Percentiles rank a stretch among this genome's conserved stretches.
Conservation (phyloP, 306 rosid genomes). For the Glycine soja region DNA sequence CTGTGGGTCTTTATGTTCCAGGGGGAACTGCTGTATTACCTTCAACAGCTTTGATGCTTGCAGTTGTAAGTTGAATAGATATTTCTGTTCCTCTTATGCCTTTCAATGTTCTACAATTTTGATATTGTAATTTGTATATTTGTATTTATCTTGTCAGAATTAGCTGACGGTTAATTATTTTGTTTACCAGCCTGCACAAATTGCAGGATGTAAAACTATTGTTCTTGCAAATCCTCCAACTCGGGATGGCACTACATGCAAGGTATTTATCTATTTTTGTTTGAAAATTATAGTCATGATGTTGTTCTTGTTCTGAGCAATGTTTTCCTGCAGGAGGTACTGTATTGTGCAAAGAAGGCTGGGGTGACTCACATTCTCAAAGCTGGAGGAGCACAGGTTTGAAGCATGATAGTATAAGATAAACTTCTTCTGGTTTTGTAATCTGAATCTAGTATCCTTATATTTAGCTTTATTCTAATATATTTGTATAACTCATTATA, state of each 20-base stretch:
- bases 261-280: conserved; percentile 61
- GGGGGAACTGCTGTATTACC: conserved; percentile 99
- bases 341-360: conserved; percentile 99
- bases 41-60: conserved; percentile 97
- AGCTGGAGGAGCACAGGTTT: conserved; percentile 99
- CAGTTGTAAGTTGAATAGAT: conserved; percentile 76
- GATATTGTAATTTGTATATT: neutral
- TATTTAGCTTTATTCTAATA: neutral
- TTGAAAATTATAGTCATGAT: conserved; percentile 26
- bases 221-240: conserved; percentile 96
- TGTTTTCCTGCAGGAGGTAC: conserved; percentile 74
- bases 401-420: conserved; percentile 42
- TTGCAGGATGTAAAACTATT: conserved; percentile 92
- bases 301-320: conserved; percentile 36
- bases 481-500: conserved; percentile 9
- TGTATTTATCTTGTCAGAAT: neutral
- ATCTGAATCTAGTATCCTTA: conserved; percentile 25
- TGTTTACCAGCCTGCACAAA: conserved; percentile 84
- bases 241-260: conserved; percentile 85
- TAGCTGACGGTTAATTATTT: conserved; percentile 44
- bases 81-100: conserved; percentile 17
- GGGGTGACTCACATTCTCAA: conserved; percentile 96
- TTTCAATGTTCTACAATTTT: conserved; percentile 9
- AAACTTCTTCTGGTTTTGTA: conserved; percentile 19
- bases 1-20: conserved; percentile 98